These are phyloP conservation scores for Dothistroma septosporum DNA, from an alignment of 2,329 filamentous ascomycete species.

Conservation along the genomic window DNA sequence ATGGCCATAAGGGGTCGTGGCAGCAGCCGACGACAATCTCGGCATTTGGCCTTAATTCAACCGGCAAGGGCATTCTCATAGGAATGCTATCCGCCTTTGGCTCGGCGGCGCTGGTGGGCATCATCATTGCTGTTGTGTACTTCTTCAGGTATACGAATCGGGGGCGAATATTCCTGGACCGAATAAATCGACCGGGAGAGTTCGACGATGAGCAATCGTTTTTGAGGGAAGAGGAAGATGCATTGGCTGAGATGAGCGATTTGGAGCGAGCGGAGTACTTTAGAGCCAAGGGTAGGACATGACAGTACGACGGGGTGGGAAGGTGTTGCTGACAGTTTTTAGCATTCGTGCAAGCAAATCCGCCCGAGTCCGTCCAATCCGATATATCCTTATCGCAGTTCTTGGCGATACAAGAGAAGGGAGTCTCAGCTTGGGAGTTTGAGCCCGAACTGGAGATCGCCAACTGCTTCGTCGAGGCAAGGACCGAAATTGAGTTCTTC, in stretches of 20 bases:
- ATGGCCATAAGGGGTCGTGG: conserved; percentile 11
- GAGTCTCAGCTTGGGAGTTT: conserved; percentile 99
- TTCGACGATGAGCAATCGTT: conserved; percentile 98
- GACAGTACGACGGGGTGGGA: background rate
- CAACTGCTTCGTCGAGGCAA: conserved; percentile 94
- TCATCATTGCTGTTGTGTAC: conserved; percentile 78
- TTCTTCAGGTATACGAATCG: conserved; percentile 88
- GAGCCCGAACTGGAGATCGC: conserved; percentile 98
- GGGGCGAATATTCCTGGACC: conserved; percentile 87
- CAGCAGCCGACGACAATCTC: conserved; percentile 4
- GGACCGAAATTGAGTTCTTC: conserved; percentile 98
- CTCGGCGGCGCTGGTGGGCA: conserved; percentile 76
- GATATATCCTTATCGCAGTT: conserved; percentile 98
- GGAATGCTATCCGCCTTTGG: conserved; percentile 92
- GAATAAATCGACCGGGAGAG: conserved; percentile 87
- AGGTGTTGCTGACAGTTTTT: conserved; percentile 24
- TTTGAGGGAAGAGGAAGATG: conserved; percentile 87
- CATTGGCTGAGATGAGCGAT: conserved; percentile 93
- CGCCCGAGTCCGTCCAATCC: conserved; percentile 89
- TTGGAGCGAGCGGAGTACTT: conserved; percentile 84
- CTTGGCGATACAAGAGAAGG: conserved; percentile 97
- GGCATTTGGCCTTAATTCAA: conserved; percentile 28
- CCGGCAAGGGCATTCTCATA: conserved; percentile 78
- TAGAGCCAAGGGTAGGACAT: conserved; percentile 77
- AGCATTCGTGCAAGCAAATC: conserved; percentile 94